Evolutionary conservation across 2,329 filamentous ascomycete genomes (phyloP).

Genomic region (Ustilaginoidea virens): DNA sequence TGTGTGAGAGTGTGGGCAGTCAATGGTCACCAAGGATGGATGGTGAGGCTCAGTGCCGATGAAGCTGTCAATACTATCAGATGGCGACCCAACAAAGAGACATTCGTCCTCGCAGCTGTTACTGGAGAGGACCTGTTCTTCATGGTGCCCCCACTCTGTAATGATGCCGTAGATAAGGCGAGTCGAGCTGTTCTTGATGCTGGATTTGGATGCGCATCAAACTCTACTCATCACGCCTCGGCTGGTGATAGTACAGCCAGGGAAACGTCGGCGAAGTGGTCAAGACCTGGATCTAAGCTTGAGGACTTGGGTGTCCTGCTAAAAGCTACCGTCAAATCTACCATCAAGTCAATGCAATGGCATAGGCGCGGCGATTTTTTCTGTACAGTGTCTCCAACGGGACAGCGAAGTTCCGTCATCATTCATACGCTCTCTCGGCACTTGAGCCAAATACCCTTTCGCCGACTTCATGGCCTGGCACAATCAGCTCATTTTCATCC

Average conservation of each 20-base stretch:
- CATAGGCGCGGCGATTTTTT: slow-evolving; percentile 92
- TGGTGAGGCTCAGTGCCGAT: slow-evolving; percentile 60
- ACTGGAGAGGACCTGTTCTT: slow-evolving; percentile 77
- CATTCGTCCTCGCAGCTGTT: slow-evolving; percentile 68
- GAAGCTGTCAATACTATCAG: slow-evolving; percentile 71
- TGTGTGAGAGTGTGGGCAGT: slow-evolving; percentile 85
- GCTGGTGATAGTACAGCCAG: slow-evolving; percentile 45
- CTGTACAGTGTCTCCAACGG: slow-evolving; percentile 72
- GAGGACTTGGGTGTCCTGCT: slow-evolving; percentile 67
- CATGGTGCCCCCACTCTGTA: slow-evolving; percentile 60
- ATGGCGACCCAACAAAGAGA: slow-evolving; percentile 77
- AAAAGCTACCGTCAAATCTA: slow-evolving; percentile 62
- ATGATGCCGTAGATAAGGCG: slow-evolving; percentile 55
- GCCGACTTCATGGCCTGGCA: slow-evolving; percentile 54
- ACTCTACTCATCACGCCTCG: slow-evolving; percentile 31
- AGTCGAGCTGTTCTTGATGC: slow-evolving; percentile 67
- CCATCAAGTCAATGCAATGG: slow-evolving; percentile 83
- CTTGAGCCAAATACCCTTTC: slow-evolving; percentile 87
- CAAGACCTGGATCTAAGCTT: slow-evolving; percentile 57
- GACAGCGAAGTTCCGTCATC: slow-evolving; percentile 65
- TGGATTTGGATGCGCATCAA: slow-evolving; percentile 87
- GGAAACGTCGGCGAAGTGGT: slow-evolving; percentile 67
- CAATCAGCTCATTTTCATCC: slow-evolving; percentile 94
- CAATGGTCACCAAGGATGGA: slow-evolving; percentile 80
- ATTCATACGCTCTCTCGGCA: slow-evolving; percentile 95